phyloP scores from a whole-genome alignment of 1,284 basidiomycete species.

The Cryptococcus floricola region DNA sequence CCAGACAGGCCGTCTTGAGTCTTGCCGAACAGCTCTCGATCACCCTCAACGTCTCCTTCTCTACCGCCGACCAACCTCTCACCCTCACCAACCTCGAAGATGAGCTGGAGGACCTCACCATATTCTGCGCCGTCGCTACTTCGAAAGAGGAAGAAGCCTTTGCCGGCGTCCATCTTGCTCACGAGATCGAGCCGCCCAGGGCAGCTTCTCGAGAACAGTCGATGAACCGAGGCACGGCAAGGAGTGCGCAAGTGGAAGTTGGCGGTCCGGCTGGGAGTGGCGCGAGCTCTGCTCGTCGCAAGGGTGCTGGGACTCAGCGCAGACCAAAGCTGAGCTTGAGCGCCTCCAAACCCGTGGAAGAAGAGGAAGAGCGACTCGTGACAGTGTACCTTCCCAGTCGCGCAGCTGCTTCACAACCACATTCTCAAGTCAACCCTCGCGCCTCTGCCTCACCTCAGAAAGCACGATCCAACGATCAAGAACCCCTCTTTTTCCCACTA shows the following conservation, averaged over 20 bases:
- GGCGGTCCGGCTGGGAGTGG: too few species aligned
- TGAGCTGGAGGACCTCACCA: slow-evolving; percentile 29
- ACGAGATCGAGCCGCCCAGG: not conserved
- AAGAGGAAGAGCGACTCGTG: not conserved
- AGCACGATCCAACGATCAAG: not conserved
- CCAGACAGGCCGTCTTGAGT: slow-evolving; percentile 36
- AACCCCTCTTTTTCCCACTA: slow-evolving; percentile 26
- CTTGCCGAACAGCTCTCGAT: slow-evolving; percentile 44
- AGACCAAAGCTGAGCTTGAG: not conserved
- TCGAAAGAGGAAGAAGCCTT: slow-evolving; percentile 38
- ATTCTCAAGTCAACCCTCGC: not conserved
- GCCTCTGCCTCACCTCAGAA: not conserved
- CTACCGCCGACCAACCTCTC: slow-evolving; percentile 42
- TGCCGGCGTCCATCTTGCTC: slow-evolving; percentile 5
- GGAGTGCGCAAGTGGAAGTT: not conserved
- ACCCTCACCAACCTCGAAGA: slow-evolving; percentile 32
- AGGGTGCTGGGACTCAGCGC: not conserved
- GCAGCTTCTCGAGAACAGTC: not conserved
- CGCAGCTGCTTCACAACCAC: not conserved
- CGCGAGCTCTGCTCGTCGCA: not conserved
- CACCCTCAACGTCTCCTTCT: slow-evolving; percentile 41
- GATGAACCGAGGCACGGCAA: not conserved
- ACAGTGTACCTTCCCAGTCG: not conserved
- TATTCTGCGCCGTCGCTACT: slow-evolving; percentile 47
- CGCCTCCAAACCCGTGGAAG: not conserved